These are phyloP conservation scores for Ustanciosporium gigantosporum DNA, from an alignment of 1,284 basidiomycete genomes.

Conservation along the genomic window DNA sequence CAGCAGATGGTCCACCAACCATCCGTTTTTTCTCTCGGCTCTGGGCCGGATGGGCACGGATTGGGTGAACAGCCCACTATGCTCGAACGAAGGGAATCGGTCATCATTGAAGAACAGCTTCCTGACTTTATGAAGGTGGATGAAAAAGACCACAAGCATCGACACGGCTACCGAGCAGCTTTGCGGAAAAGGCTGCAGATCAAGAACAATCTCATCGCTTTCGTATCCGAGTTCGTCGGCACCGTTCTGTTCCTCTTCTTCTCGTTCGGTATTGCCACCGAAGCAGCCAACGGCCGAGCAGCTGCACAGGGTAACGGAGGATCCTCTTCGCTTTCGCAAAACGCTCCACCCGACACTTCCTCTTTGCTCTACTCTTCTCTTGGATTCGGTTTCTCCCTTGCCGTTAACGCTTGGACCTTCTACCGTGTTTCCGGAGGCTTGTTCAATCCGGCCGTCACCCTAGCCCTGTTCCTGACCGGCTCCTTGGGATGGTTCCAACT, in stretches of 20 bases:
- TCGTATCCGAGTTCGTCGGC: constrained; percentile 64
- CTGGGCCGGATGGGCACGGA: background rate
- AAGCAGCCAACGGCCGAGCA: constrained; percentile 21
- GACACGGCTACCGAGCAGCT: constrained; percentile 31
- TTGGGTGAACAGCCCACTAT: constrained; percentile 2
- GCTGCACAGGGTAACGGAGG: constrained; percentile 13
- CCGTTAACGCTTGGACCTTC: constrained; percentile 41
- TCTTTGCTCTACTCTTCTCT: constrained; percentile 63
- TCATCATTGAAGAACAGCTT: constrained; percentile 31
- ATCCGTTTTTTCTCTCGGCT: constrained; percentile 21
- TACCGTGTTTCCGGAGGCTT: constrained; percentile 43
- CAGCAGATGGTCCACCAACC: constrained; percentile 25
- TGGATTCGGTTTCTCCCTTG: constrained; percentile 64
- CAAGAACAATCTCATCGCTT: constrained; percentile 67
- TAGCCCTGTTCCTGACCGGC: constrained; percentile 63
- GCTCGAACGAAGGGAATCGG: constrained; percentile 22
- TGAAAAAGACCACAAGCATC: constrained; percentile 34
- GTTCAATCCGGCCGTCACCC: constrained; percentile 63
- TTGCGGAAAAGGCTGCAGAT: constrained; percentile 23
- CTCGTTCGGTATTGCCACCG: constrained; percentile 44
- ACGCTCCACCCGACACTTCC: constrained; percentile 35
- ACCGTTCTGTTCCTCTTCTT: constrained; percentile 62
- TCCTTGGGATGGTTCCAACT: constrained; percentile 62
- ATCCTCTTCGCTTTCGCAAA: constrained; percentile 19
- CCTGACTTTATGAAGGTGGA: constrained; percentile 38